Percentiles rank a stretch among this genome's conserved stretches.
phyloP scores from a whole-genome alignment of 192 early-diverging fungal species.

The Podila clonocystis region DNA sequence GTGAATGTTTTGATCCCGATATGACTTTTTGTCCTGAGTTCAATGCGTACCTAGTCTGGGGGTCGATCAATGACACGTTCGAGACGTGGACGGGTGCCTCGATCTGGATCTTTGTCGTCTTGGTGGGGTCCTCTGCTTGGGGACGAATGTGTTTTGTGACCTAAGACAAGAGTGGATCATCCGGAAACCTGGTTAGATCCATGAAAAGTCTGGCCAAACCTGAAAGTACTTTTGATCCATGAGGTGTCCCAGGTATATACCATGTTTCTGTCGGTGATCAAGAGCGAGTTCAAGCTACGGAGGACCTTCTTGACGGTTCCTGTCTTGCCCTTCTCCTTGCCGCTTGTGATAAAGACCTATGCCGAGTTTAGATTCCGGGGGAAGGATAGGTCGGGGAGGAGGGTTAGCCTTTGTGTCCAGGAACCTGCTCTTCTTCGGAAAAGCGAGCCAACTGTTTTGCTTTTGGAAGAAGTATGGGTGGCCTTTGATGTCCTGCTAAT shows the following conservation, averaged over 20 bases:
- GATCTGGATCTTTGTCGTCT: slow-evolving; percentile 64
- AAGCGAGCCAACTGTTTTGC: too few relatives aligned
- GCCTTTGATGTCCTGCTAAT: too few relatives aligned
- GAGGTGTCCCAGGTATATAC: slow-evolving; percentile 9
- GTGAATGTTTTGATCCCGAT: not conserved
- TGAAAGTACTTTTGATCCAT: too few relatives aligned
- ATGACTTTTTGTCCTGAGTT: not conserved
- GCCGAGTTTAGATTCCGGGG: not conserved
- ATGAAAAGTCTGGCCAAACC: too few relatives aligned
- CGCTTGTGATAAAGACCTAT: slow-evolving; percentile 68
- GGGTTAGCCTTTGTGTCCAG: too few relatives aligned
- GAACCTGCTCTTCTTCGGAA: too few relatives aligned
- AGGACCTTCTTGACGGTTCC: slow-evolving; percentile 70
- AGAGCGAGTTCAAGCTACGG: slow-evolving; percentile 70
- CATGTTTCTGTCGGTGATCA: slow-evolving; percentile 68
- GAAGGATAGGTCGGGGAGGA: not conserved
- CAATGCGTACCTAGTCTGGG: slow-evolving; percentile 46
- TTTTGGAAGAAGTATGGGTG: too few relatives aligned
- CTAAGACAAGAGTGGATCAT: slow-evolving; percentile 30
- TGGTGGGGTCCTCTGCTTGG: slow-evolving; percentile 45
- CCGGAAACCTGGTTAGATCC: not conserved
- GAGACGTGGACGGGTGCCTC: slow-evolving; percentile 77
- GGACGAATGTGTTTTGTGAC: slow-evolving; percentile 68
- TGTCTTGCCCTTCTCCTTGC: slow-evolving; percentile 70
- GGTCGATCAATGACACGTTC: slow-evolving; percentile 79